Evolutionary conservation across 495 filamentous ascomycete species (phyloP), one percentile per base, ranked within the genome.

Genomic region (Penicillium macrosclerotiorum): DNA sequence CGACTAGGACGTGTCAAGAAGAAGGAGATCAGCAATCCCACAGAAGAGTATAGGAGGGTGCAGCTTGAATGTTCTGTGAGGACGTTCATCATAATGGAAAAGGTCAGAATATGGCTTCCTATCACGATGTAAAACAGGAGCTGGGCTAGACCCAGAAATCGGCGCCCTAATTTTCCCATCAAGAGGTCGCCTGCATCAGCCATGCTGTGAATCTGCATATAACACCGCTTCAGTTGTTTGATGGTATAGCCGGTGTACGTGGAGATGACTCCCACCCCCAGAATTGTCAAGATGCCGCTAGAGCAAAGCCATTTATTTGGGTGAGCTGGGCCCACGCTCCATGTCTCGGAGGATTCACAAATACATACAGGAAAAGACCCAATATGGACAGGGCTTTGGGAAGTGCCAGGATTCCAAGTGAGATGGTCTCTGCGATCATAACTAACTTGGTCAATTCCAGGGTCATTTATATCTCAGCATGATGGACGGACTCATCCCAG

Each of bases 181-280:
- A 88, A 67, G 30, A 90, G 53, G 18, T 74, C 62, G 9, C 81
- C 80, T 8, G 78, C 84, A 54, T 90, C 84, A 12, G 80, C 80
- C 55, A 89, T 84, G 58, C 79, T 77, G 49, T 80, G 66, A 7
- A 89, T 73, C 11, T 82, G 64, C 2, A 84, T 82, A 57, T 79
- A 77, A 32, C 68, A 71, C 17, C 81, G 37, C 60, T 88, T 88
- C 51, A 90, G 77, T 54, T 85, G 82, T 14, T 80, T 82, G 42
- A 90, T 73, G 17, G 85, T 75, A 45, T 80, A 85, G 49, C 80
- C 83, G 14, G 83, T 86, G 65, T 89, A 90, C 18, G 79, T 80
- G 29, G 86, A 80, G n/a, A 86, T 47, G 14, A 84, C 47, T 5
- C 85, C 85, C 13, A 86, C 51, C 8, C 57, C 52, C 23, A 84